phyloP scores from a whole-genome alignment of 331 rosid genomes.

The Pyracantha coccinea region DNA sequence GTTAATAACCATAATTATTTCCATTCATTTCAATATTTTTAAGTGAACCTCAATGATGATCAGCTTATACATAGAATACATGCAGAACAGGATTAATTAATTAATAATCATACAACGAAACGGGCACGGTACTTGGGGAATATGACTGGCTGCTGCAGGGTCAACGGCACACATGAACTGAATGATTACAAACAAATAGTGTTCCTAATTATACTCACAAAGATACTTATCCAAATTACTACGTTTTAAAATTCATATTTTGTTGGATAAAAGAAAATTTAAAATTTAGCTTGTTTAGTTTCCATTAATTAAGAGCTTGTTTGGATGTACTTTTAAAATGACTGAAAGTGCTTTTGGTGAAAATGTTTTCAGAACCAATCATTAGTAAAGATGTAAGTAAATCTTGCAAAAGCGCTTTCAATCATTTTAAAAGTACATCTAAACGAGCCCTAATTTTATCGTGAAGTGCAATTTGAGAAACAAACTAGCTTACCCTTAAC shows the following conservation, averaged over 20 bases:
- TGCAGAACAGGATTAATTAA: not conserved
- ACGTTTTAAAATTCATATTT: not conserved
- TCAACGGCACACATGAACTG: slow-evolving; percentile 31
- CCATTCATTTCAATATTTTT: not conserved
- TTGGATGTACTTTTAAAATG: too few relatives aligned
- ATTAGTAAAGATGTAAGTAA: too few relatives aligned
- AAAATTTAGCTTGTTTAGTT: not conserved
- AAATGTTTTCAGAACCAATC: too few relatives aligned
- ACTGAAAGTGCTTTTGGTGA: too few relatives aligned
- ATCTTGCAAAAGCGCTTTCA: too few relatives aligned
- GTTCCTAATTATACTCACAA: slow-evolving; percentile 2
- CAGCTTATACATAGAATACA: not conserved
- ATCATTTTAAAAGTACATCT: too few relatives aligned
- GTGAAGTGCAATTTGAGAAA: not conserved
- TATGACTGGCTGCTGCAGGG: slow-evolving; percentile 5
- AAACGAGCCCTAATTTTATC: too few relatives aligned
- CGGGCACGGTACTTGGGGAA: not conserved
- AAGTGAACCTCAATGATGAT: slow-evolving; percentile 13
- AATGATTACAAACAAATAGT: slow-evolving; percentile 19
- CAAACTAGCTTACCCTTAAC: not conserved
- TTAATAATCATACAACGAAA: not conserved
- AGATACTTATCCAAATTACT: slow-evolving; percentile 13
- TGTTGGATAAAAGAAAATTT: too few relatives aligned
- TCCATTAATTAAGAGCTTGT: not conserved
- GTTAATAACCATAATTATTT: not conserved